These are phyloP conservation scores for Mucor irregularis DNA, from an alignment of 371 early-diverging fungal genomes.

Conservation along the genomic window DNA sequence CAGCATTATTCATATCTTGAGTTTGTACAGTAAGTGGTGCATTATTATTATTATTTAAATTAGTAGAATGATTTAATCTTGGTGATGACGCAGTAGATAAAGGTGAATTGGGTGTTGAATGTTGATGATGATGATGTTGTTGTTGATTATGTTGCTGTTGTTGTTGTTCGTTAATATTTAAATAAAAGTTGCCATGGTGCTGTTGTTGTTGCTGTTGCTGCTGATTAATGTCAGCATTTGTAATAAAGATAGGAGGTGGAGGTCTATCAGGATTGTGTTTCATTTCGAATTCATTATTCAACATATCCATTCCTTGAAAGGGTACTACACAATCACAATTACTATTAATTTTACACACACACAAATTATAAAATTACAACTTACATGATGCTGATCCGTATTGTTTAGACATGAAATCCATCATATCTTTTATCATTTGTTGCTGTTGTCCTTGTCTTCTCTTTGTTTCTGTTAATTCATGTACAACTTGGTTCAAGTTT, in stretches of 20 bases:
- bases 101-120: constrained; percentile 3
- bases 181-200: constrained; percentile 8
- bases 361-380: neutral
- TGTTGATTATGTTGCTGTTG: constrained; percentile 19
- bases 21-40: constrained; percentile 25
- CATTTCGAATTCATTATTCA: neutral
- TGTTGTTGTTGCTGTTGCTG: constrained; percentile 18
- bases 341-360: neutral
- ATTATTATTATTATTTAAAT: neutral
- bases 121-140: constrained; percentile 14
- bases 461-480: constrained; percentile 72
- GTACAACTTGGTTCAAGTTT: constrained; percentile 65
- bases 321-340: neutral
- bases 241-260: constrained; percentile 39
- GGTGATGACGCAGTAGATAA: constrained; percentile 6
- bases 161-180: constrained; percentile 13
- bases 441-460: constrained; percentile 64
- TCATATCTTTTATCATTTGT: constrained; percentile 62
- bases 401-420: constrained; percentile 56
- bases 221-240: constrained; percentile 25
- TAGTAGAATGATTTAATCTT: neutral
- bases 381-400: constrained; percentile 43
- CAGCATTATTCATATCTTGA: constrained; percentile 11
- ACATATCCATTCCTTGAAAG: constrained; percentile 1
- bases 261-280: constrained; percentile 37